Conservation (phyloP, 1,284 basidiomycete genomes). For the Leccinum subfulvum region DNA sequence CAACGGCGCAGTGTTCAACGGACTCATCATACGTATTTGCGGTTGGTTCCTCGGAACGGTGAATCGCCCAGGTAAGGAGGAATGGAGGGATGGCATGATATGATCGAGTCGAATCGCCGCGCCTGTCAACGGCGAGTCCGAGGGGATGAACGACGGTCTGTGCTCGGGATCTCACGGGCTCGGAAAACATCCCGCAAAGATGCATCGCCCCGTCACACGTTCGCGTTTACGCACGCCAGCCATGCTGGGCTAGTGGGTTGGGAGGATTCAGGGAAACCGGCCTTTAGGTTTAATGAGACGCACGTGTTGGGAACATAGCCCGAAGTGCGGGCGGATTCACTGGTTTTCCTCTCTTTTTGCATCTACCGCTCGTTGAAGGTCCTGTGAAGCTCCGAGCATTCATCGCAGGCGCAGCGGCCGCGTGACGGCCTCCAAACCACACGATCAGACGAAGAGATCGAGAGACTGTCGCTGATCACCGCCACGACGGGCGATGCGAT, state of each 20-base stretch:
- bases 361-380: background rate
- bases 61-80: background rate
- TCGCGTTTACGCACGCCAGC: background rate
- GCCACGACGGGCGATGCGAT: background rate
- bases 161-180: background rate
- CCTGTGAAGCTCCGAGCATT: background rate
- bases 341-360: background rate
- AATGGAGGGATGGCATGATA: background rate
- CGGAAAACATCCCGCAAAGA: background rate
- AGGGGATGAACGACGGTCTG: background rate
- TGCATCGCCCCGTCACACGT: conserved; percentile 4
- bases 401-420: background rate
- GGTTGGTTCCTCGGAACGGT: background rate
- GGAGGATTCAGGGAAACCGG: conserved; percentile 8
- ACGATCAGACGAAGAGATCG: background rate
- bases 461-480: conserved; percentile 1
- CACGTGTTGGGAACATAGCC: conserved; percentile 4
- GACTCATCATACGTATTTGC: background rate
- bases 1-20: background rate
- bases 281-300: conserved; percentile 11
- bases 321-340: background rate
- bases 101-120: background rate
- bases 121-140: background rate
- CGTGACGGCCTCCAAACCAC: background rate
- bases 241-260: background rate